These are phyloP conservation scores for Suillus subaureus DNA, from an alignment of 768 basidiomycete species.

Conservation along the genomic window DNA sequence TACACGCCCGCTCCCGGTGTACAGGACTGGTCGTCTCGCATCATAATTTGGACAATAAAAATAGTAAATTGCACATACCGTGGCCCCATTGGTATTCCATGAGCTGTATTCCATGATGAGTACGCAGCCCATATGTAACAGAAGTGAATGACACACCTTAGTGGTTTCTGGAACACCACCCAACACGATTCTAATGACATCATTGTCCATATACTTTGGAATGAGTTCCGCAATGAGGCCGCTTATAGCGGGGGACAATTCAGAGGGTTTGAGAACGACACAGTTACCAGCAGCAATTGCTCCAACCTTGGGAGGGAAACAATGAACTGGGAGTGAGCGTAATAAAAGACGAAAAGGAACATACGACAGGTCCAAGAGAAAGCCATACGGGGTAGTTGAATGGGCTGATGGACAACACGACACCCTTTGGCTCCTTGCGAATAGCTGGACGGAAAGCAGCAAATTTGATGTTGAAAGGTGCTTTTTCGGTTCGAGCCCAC, in stretches of 20 bases:
- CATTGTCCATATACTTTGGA: conserved; percentile 74
- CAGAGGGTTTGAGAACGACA: conserved; percentile 76
- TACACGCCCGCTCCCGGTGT: conserved; percentile 65
- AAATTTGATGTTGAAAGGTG: conserved; percentile 58
- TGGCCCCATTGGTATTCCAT: conserved; percentile 72
- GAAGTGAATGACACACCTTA: conserved; percentile 36
- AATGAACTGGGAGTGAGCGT: background rate
- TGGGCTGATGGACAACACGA: conserved; percentile 67
- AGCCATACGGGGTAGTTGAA: conserved; percentile 79
- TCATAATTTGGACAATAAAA: background rate
- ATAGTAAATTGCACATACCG: conserved; percentile 34
- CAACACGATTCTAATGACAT: conserved; percentile 66
- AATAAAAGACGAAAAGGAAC: conserved; percentile 18
- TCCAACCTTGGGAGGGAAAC: conserved; percentile 43
- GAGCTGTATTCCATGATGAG: conserved; percentile 42
- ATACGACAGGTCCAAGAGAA: conserved; percentile 57
- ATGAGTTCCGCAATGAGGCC: conserved; percentile 66
- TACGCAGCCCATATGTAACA: background rate
- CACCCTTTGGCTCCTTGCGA: conserved; percentile 77
- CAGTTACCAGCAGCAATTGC: conserved; percentile 83
- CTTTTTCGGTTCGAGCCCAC: conserved; percentile 70
- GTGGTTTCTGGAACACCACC: conserved; percentile 69
- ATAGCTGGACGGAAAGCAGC: conserved; percentile 62
- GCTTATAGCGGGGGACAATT: conserved; percentile 57
- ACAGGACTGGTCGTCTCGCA: conserved; percentile 37